phyloP scores from a whole-genome alignment of 2,329 filamentous ascomycete species.

The Talaromyces funiculosus region DNA sequence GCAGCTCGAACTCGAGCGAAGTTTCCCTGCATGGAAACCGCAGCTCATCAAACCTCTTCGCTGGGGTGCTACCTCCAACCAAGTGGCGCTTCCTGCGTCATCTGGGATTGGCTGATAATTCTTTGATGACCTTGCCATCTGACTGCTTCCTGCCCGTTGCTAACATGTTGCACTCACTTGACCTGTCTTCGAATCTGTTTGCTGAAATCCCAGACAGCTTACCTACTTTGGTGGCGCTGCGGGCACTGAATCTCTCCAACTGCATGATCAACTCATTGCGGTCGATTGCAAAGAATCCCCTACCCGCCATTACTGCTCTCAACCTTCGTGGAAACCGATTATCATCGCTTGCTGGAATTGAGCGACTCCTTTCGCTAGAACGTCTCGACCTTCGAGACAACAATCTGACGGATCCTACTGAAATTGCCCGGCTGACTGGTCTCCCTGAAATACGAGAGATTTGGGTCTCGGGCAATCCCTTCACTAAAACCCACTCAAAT shows the following conservation, averaged over 20 bases:
- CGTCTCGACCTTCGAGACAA: constrained; percentile 89
- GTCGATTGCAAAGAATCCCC: constrained; percentile 71
- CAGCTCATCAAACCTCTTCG: constrained; percentile 72
- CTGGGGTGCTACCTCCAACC: constrained; percentile 67
- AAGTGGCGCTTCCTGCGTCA: constrained; percentile 96
- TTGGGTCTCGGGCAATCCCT: constrained; percentile 88
- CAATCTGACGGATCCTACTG: constrained; percentile 79
- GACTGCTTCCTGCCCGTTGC: constrained; percentile 74
- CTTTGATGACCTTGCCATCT: constrained; percentile 71
- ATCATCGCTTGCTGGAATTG: constrained; percentile 79
- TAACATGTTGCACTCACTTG: constrained; percentile 83
- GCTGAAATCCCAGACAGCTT: constrained; percentile 90
- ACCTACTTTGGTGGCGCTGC: constrained; percentile 76
- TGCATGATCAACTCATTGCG: constrained; percentile 97
- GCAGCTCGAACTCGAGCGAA: constrained; percentile 79
- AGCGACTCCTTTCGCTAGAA: constrained; percentile 82
- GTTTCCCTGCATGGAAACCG: constrained; percentile 50
- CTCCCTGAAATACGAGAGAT: constrained; percentile 90
- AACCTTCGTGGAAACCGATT: constrained; percentile 88
- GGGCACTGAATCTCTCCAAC: constrained; percentile 86
- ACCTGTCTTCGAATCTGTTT: constrained; percentile 88
- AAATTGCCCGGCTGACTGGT: constrained; percentile 80
- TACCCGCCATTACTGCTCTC: constrained; percentile 88
- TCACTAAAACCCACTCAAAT: constrained; percentile 76
- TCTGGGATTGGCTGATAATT: constrained; percentile 86